Conservation (phyloP, 2,329 filamentous ascomycete species). For the Ilyonectria destructans region DNA sequence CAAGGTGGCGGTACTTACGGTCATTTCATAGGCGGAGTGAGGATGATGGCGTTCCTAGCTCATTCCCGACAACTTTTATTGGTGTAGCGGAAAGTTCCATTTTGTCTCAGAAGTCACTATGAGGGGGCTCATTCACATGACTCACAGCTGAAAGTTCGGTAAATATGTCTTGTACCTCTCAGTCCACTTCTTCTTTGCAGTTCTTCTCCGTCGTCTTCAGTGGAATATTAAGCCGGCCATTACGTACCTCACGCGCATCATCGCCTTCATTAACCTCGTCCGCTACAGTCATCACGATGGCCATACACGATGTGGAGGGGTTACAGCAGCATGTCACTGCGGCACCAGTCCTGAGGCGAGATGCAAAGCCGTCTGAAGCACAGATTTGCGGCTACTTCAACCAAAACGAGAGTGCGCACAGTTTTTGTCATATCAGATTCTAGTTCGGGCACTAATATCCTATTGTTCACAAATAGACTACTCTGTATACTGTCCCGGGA, state of each 20-base stretch:
- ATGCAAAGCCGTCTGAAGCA: neutral
- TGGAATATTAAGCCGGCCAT: neutral
- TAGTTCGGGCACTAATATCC: neutral
- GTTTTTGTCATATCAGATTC: neutral
- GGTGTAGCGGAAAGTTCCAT: neutral
- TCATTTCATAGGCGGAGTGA: neutral
- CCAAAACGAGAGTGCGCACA: constrained; percentile 4
- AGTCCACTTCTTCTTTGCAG: neutral
- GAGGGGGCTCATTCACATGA: neutral
- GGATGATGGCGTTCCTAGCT: neutral
- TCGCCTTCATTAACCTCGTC: neutral
- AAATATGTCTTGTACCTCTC: neutral
- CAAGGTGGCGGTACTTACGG: neutral
- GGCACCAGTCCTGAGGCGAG: neutral
- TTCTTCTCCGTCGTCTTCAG: neutral
- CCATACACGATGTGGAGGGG: neutral
- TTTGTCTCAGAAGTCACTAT: neutral
- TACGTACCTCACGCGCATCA: neutral
- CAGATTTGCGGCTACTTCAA: neutral
- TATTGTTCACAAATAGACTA: neutral
- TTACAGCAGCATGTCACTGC: neutral
- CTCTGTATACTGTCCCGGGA: neutral
- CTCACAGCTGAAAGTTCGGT: neutral
- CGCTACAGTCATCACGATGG: neutral
- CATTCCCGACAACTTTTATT: neutral